Conservation (phyloP, 1,284 basidiomycete species). For the Volvariella surrecta region DNA sequence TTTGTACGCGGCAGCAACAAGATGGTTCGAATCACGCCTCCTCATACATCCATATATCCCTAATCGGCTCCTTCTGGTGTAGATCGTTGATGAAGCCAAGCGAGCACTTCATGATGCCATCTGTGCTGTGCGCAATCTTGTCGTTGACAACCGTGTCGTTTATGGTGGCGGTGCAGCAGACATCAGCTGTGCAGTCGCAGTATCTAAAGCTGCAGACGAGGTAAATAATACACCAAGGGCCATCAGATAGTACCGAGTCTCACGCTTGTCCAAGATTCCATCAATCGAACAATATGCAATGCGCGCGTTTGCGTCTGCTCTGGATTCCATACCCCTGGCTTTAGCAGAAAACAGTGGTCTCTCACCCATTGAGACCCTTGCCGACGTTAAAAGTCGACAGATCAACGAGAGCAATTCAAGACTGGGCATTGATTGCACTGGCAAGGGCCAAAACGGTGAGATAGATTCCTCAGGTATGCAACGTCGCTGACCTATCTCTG, state of each 20-base stretch:
- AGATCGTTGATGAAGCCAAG: slow-evolving; percentile 99
- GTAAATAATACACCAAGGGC: slow-evolving; percentile 27
- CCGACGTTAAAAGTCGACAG: slow-evolving; percentile 91
- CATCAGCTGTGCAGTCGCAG: slow-evolving; percentile 91
- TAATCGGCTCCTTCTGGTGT: not conserved
- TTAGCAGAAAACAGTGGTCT: slow-evolving; percentile 97
- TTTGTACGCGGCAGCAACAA: slow-evolving; percentile 98
- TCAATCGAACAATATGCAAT: slow-evolving; percentile 99
- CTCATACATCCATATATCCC: not conserved
- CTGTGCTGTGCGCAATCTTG: slow-evolving; percentile 93
- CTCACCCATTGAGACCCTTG: slow-evolving; percentile 92
- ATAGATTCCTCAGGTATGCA: slow-evolving; percentile 8
- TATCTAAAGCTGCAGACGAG: slow-evolving; percentile 91
- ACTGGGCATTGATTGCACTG: slow-evolving; percentile 92
- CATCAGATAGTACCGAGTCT: slow-evolving; percentile 1
- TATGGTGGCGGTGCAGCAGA: slow-evolving; percentile 98
- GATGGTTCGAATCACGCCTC: slow-evolving; percentile 60
- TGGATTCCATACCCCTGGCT: slow-evolving; percentile 91
- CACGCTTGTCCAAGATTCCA: slow-evolving; percentile 55
- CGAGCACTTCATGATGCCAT: slow-evolving; percentile 96
- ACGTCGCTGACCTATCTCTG: not conserved
- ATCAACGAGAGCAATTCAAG: slow-evolving; percentile 81
- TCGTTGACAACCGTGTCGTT: slow-evolving; percentile 94
- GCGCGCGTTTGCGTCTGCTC: slow-evolving; percentile 92
- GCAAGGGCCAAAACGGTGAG: slow-evolving; percentile 78